These are phyloP conservation scores for Leptographium procerum DNA, from an alignment of 2,329 filamentous ascomycete species.

Conservation along the genomic window DNA sequence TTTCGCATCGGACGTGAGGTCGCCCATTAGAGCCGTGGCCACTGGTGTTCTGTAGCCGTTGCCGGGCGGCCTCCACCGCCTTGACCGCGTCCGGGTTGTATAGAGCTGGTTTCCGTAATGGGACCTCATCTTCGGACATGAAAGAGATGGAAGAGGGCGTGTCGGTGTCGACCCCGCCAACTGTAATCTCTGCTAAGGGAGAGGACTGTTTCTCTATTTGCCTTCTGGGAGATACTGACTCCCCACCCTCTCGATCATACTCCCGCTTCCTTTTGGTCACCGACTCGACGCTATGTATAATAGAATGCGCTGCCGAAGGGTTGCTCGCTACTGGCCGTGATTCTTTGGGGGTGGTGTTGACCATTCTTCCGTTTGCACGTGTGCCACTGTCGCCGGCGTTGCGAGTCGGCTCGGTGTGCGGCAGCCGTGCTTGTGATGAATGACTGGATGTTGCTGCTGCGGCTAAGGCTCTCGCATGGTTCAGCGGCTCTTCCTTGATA, in stretches of 20 bases:
- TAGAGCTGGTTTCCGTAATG: not conserved
- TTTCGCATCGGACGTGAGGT: constrained; percentile 55
- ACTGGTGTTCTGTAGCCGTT: constrained; percentile 23
- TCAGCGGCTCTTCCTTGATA: not conserved
- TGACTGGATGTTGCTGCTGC: not conserved
- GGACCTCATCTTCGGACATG: not conserved
- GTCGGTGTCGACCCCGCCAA: not conserved
- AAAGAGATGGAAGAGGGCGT: not conserved
- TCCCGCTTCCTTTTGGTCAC: not conserved
- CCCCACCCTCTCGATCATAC: not conserved
- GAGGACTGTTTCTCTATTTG: not conserved
- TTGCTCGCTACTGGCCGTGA: not conserved
- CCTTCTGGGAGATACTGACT: not conserved
- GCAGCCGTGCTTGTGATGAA: not conserved
- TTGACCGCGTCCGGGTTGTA: constrained; percentile 47
- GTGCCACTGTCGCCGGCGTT: not conserved
- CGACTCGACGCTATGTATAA: not conserved
- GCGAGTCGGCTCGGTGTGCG: not conserved
- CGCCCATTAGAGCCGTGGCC: constrained; percentile 44
- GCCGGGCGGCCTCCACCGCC: constrained; percentile 10
- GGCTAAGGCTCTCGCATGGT: not conserved
- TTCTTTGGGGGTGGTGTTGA: not conserved
- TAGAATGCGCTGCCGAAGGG: not conserved
- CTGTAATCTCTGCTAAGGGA: not conserved
- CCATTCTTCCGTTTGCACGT: not conserved